Percentiles rank a stretch among this genome's conserved stretches.
phyloP scores from a whole-genome alignment of 2,329 filamentous ascomycete genomes.

The Periglandula ipomoeae region DNA sequence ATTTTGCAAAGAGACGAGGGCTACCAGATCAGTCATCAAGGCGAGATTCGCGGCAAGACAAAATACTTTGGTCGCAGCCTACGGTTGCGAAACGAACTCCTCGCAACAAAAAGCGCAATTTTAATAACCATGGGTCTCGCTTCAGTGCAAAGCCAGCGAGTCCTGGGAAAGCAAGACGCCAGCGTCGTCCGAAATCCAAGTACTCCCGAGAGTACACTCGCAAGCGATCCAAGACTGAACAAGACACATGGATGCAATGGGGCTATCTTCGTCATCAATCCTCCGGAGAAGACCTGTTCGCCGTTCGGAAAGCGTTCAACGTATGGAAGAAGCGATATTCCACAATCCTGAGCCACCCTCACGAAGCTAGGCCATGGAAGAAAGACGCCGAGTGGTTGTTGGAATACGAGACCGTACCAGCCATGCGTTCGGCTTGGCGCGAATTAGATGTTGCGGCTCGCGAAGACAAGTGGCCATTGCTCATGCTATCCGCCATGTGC shows the following conservation, averaged over 20 bases:
- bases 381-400: slow-evolving; percentile 21
- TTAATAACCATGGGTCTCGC: neutral
- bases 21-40: neutral
- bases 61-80: neutral
- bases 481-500: slow-evolving; percentile 28
- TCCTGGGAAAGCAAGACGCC: neutral
- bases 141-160: neutral
- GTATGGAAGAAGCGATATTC: slow-evolving; percentile 21
- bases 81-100: neutral
- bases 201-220: neutral
- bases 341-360: slow-evolving; percentile 9
- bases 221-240: neutral
- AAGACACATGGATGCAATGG: slow-evolving; percentile 19
- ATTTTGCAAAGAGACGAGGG: neutral
- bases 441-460: slow-evolving; percentile 17
- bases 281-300: slow-evolving; percentile 13
- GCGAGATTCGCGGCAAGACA: neutral
- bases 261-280: slow-evolving; percentile 21
- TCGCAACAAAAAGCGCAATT: neutral
- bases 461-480: slow-evolving; percentile 19
- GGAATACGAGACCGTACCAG: slow-evolving; percentile 17
- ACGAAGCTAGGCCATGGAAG: slow-evolving; percentile 17
- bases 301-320: slow-evolving; percentile 16
- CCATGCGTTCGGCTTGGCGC: slow-evolving; percentile 26
- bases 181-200: neutral